These are phyloP conservation scores for Physcomitrium patens DNA, from an alignment of 225 moss, liverwort and hornwort genomes.

Conservation along the genomic window DNA sequence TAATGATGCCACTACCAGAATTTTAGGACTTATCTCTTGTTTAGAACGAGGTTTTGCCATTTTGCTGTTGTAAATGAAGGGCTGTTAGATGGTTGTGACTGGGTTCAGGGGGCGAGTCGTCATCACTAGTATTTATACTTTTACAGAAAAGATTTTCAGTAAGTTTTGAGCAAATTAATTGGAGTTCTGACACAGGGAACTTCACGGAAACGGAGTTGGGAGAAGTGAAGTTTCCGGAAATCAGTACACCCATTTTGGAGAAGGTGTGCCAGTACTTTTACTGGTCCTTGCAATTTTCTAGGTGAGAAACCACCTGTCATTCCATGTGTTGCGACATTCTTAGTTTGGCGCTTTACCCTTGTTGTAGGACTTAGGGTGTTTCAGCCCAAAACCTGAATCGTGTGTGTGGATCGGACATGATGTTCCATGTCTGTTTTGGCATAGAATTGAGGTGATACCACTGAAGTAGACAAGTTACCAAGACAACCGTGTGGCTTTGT, in stretches of 20 bases:
- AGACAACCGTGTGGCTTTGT: slow-evolving; percentile 22
- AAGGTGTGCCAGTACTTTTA: slow-evolving; percentile 99
- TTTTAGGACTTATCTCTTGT: not conserved
- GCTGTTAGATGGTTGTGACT: not conserved
- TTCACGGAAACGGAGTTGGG: slow-evolving; percentile 93
- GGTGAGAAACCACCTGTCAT: slow-evolving; percentile 31
- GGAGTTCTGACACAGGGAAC: slow-evolving; percentile 45
- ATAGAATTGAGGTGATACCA: slow-evolving; percentile 15
- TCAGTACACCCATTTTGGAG: slow-evolving; percentile 95
- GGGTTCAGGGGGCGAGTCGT: not conserved
- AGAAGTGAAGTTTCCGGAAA: slow-evolving; percentile 94
- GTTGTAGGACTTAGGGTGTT: too few species aligned
- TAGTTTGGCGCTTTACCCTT: not conserved
- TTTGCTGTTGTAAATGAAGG: not conserved
- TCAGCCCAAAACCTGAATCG: too few species aligned
- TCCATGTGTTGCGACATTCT: not conserved
- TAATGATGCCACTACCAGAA: not conserved
- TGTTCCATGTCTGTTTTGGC: not conserved
- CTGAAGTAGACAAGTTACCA: not conserved
- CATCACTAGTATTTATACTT: too few species aligned
- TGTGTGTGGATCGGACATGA: not conserved
- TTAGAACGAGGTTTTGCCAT: not conserved
- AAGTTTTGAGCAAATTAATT: not conserved
- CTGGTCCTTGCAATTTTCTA: slow-evolving; percentile 87
- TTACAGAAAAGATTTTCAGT: too few species aligned